A percentile compares a stretch with the other conserved stretches of the same genome.
Conservation (phyloP, 1,284 basidiomycete genomes). For the Gomphus sp. region DNA sequence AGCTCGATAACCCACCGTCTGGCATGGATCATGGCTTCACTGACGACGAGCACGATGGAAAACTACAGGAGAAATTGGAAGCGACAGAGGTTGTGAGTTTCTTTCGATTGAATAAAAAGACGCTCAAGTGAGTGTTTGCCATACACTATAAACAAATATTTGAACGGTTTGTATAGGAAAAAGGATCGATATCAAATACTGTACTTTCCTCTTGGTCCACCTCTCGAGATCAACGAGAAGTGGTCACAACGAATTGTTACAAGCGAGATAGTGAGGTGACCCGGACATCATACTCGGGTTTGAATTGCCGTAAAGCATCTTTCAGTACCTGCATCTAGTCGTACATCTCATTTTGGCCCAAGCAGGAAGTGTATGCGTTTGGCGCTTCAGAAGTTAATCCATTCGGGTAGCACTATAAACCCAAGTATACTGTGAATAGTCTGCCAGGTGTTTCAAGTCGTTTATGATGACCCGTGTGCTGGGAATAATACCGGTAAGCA, state of each 20-base stretch:
- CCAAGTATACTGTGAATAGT: too few relatives aligned
- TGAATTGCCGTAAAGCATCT: too few relatives aligned
- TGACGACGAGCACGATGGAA: conserved; percentile 27
- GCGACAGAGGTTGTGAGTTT: conserved; percentile 30
- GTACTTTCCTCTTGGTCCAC: conserved; percentile 56
- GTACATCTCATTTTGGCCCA: too few relatives aligned
- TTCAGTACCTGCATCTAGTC: too few relatives aligned
- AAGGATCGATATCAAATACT: conserved; percentile 58
- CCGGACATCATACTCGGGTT: too few relatives aligned
- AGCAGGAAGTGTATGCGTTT: too few relatives aligned
- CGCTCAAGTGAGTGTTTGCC: conserved; percentile 5
- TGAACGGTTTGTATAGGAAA: conserved; percentile 26
- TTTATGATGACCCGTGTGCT: too few relatives aligned
- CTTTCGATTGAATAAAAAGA: conserved; percentile 37
- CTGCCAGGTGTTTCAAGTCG: too few relatives aligned
- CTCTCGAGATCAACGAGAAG: conserved; percentile 44
- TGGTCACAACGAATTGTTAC: conserved; percentile 39
- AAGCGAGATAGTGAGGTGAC: conserved; percentile 23
- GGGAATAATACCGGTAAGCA: too few relatives aligned
- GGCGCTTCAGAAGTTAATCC: too few relatives aligned
- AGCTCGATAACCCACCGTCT: background rate
- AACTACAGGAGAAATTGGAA: conserved; percentile 18
- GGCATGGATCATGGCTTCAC: background rate
- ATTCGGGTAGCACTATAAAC: too few relatives aligned
- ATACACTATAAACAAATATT: conserved; percentile 14